phyloP scores from a whole-genome alignment of 148 eudicot genomes.

The Amaranthus palmeri region DNA sequence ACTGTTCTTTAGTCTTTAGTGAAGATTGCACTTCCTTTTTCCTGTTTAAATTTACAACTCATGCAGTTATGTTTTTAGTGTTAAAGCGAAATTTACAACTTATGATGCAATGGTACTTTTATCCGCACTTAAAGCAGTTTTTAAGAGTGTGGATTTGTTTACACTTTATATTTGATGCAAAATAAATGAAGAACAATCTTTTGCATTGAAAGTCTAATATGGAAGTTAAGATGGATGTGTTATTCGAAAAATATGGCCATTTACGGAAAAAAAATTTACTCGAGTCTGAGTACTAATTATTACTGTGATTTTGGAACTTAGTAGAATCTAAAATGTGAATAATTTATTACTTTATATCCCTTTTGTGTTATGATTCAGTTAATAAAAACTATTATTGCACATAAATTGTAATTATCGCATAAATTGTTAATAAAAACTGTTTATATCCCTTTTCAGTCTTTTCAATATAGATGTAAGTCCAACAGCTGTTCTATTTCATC shows the following conservation, averaged over 20 bases:
- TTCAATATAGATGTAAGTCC: neutral
- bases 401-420: too few relatives aligned
- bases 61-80: too few relatives aligned
- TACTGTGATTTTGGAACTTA: neutral
- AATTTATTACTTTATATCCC: neutral
- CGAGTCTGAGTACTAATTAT: neutral
- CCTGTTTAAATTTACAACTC: neutral
- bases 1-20: too few relatives aligned
- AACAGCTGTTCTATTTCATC: too few relatives aligned
- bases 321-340: neutral
- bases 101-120: neutral
- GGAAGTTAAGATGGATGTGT: neutral
- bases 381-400: neutral
- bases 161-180: too few relatives aligned
- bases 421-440: too few relatives aligned
- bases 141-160: neutral
- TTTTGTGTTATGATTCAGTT: neutral
- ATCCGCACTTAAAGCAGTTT: neutral
- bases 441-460: neutral
- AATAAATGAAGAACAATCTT: neutral
- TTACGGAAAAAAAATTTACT: neutral
- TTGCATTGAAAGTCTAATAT: neutral
- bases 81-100: too few relatives aligned
- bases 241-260: neutral
- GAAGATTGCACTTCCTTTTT: neutral